Percentiles rank a stretch among this genome's conserved stretches.
These are phyloP conservation scores for Podosphaera aphanis DNA, from an alignment of 2,329 filamentous ascomycete genomes.

Conservation along the genomic window DNA sequence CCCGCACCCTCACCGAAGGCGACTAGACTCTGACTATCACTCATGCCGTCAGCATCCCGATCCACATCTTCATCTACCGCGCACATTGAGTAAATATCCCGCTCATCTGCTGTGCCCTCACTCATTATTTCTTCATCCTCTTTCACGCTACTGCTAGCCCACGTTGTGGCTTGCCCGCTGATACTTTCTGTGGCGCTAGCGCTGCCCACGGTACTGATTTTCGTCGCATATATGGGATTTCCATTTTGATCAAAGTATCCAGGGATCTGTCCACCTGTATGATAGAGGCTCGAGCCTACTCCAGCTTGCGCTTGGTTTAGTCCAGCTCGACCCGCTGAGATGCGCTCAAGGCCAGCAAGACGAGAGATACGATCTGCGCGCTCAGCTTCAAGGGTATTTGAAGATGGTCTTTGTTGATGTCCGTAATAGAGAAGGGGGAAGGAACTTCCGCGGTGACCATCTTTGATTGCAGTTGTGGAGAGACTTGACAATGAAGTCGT, in stretches of 20 bases:
- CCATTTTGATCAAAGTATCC: slow-evolving; percentile 59
- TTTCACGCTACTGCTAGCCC: slow-evolving; percentile 36
- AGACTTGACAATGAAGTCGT: slow-evolving; percentile 80
- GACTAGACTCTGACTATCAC: slow-evolving; percentile 69
- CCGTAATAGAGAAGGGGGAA: slow-evolving; percentile 29
- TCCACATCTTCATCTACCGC: slow-evolving; percentile 24
- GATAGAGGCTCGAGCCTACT: slow-evolving; percentile 9
- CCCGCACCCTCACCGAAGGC: slow-evolving; percentile 84
- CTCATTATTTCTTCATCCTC: slow-evolving; percentile 39
- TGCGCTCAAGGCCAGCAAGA: slow-evolving; percentile 70
- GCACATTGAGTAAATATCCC: slow-evolving; percentile 17
- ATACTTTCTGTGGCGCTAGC: slow-evolving; percentile 69
- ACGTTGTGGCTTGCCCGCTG: slow-evolving; percentile 35
- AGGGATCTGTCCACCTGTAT: slow-evolving; percentile 12
- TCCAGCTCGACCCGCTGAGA: slow-evolving; percentile 43
- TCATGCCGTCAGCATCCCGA: slow-evolving; percentile 33
- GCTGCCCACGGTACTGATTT: slow-evolving; percentile 75
- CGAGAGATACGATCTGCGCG: slow-evolving; percentile 88
- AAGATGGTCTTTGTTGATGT: slow-evolving; percentile 34
- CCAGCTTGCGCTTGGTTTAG: background rate
- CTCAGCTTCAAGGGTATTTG: slow-evolving; percentile 66
- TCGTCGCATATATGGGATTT: slow-evolving; percentile 40
- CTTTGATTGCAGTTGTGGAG: slow-evolving; percentile 87
- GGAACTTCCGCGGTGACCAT: slow-evolving; percentile 69
- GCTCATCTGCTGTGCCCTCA: slow-evolving; percentile 31